These are phyloP conservation scores for Geotrichum candidum DNA, from an alignment of 1,139 yeast species.

Conservation along the genomic window DNA sequence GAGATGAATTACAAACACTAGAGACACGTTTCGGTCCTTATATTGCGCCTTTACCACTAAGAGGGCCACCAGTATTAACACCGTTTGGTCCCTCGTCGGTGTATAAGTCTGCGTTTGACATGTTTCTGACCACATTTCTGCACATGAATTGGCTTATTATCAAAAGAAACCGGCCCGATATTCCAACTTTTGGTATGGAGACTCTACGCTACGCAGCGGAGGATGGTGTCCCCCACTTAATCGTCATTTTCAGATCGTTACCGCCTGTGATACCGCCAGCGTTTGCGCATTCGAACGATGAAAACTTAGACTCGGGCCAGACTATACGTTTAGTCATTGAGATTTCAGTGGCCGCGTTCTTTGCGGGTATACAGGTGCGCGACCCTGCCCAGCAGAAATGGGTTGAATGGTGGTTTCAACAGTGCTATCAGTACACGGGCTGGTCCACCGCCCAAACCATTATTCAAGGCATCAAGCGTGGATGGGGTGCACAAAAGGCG, in stretches of 20 bases:
- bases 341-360: conserved; percentile 7
- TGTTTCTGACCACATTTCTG: background rate
- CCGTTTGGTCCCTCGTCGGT: conserved; percentile 4
- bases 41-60: background rate
- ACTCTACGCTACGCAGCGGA: conserved; percentile 4
- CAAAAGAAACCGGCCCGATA: conserved; percentile 3
- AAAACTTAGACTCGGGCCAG: conserved; percentile 5
- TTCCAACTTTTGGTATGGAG: conserved; percentile 3
- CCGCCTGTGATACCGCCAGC: conserved; percentile 2
- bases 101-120: background rate
- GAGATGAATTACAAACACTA: background rate
- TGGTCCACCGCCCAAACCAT: conserved; percentile 8
- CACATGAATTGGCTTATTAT: conserved; percentile 4
- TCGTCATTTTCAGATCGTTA: background rate
- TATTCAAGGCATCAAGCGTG: background rate
- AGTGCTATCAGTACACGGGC: conserved; percentile 8
- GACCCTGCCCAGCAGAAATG: conserved; percentile 9
- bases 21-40: background rate
- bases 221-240: background rate
- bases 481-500: conserved; percentile 5
- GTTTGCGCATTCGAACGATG: conserved; percentile 1
- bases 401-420: conserved; percentile 5
- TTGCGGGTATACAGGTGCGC: conserved; percentile 8
- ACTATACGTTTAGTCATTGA: conserved; percentile 8
- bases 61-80: background rate